Conservation (phyloP, 1,284 basidiomycete genomes). For the Cerrena zonata region DNA sequence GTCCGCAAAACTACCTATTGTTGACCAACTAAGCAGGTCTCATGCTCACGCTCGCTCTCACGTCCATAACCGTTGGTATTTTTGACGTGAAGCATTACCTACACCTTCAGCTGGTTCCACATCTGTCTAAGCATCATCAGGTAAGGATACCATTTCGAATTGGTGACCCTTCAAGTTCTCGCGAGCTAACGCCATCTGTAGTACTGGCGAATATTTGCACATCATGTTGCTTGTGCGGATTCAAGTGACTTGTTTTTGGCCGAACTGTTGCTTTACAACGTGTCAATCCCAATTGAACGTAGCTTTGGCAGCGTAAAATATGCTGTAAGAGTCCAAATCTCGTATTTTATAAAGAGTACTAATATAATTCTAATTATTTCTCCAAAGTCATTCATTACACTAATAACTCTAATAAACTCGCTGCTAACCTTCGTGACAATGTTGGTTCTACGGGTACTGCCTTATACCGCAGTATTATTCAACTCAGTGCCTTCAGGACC, state of each 20-base stretch:
- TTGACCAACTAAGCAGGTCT: constrained; percentile 45
- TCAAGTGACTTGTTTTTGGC: constrained; percentile 81
- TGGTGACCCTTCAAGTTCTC: constrained; percentile 11
- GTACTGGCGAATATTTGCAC: constrained; percentile 79
- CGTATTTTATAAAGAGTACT: not conserved
- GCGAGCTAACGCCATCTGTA: too few relatives aligned
- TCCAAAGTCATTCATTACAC: constrained; percentile 66
- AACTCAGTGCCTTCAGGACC: constrained; percentile 75
- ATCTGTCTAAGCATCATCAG: constrained; percentile 38
- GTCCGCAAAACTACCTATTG: not conserved
- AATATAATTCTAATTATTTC: constrained; percentile 8
- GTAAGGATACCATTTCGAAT: constrained; percentile 20
- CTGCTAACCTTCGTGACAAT: constrained; percentile 61
- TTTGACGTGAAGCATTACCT: constrained; percentile 85
- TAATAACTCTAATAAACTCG: constrained; percentile 62
- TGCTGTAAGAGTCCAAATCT: constrained; percentile 71
- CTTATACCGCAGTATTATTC: constrained; percentile 37
- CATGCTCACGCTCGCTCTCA: constrained; percentile 65
- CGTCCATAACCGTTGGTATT: constrained; percentile 68
- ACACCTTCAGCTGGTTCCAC: constrained; percentile 45
- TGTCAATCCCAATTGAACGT: constrained; percentile 72
- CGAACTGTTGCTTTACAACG: constrained; percentile 70
- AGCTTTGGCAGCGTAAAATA: constrained; percentile 84
- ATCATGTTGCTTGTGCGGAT: constrained; percentile 77
- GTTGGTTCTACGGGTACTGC: constrained; percentile 54